phyloP scores from a whole-genome alignment of 2,329 filamentous ascomycete genomes.

The Neocucurbitaria cava region DNA sequence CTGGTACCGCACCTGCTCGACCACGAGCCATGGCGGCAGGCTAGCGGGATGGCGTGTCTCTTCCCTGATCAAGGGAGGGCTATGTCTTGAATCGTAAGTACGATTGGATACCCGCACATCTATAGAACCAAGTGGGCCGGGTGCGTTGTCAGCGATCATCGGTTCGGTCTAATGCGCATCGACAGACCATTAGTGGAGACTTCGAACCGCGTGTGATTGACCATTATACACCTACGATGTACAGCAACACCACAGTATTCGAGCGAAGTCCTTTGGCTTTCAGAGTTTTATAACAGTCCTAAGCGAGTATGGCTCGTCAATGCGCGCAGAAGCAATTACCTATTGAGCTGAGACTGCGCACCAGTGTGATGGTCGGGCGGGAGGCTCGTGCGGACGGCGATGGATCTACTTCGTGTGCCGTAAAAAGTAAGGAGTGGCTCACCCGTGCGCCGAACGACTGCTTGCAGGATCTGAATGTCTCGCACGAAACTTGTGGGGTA shows the following conservation, averaged over 20 bases:
- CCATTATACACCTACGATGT: no score
- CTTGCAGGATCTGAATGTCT: constrained; percentile 5
- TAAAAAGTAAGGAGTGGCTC: constrained; percentile 8
- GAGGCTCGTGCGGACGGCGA: not conserved
- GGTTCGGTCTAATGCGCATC: not conserved
- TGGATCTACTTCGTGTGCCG: constrained; percentile 4
- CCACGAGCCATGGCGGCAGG: not conserved
- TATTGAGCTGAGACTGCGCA: no score
- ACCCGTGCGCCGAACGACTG: not conserved
- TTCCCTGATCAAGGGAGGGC: not conserved
- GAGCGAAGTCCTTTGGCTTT: no score
- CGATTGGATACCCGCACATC: not conserved
- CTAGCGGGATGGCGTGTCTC: not conserved
- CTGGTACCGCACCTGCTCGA: constrained; percentile 1
- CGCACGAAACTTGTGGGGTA: constrained; percentile 8
- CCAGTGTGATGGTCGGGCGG: not conserved
- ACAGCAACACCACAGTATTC: no score
- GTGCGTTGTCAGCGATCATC: constrained; percentile 12
- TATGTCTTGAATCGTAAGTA: not conserved
- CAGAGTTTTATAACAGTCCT: no score
- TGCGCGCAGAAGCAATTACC: no score
- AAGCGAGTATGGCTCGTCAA: no score
- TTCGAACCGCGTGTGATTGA: no score
- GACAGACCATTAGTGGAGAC: not conserved
- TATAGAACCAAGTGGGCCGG: not conserved